These are phyloP conservation scores for Yarrowia sp. DNA, from an alignment of 805 yeast species.

Conservation along the genomic window DNA sequence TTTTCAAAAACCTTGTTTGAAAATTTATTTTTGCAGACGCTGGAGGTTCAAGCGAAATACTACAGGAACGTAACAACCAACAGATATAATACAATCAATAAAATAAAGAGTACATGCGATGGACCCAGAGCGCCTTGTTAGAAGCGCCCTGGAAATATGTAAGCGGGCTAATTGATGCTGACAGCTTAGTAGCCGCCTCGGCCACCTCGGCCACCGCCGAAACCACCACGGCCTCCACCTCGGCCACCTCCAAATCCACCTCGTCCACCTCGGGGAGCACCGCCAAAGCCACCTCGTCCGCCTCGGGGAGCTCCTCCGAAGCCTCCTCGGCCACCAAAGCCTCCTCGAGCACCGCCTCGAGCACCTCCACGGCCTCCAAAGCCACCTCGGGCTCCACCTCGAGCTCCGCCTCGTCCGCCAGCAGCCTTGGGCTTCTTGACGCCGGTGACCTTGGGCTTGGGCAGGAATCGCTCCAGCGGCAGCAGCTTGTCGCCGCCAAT, in stretches of 20 bases:
- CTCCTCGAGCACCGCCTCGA: constrained; percentile 41
- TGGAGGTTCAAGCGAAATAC: no score
- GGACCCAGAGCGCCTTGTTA: not conserved
- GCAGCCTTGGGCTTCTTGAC: constrained; percentile 66
- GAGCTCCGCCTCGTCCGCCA: constrained; percentile 49
- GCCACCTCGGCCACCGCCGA: constrained; percentile 17
- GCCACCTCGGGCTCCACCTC: constrained; percentile 44
- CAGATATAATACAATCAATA: constrained; percentile 27
- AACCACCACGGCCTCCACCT: constrained; percentile 23
- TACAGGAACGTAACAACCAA: no score
- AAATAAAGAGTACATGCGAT: constrained; percentile 27
- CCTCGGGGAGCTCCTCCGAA: constrained; percentile 33
- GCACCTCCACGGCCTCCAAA: constrained; percentile 43
- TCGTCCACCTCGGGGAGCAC: constrained; percentile 29
- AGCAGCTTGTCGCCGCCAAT: constrained; percentile 93
- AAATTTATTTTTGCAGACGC: no score
- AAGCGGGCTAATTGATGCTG: constrained; percentile 3
- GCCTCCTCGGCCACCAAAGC: constrained; percentile 32
- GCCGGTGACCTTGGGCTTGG: constrained; percentile 91
- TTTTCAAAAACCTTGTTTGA: constrained; percentile 1
- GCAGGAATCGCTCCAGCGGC: constrained; percentile 94
- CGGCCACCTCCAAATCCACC: constrained; percentile 27
- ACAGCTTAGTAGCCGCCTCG: constrained; percentile 20
- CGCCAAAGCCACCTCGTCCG: constrained; percentile 37
- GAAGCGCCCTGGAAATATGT: not conserved